Conservation (phyloP, 495 filamentous ascomycete species). For the Penicillium atrosanguineum region DNA sequence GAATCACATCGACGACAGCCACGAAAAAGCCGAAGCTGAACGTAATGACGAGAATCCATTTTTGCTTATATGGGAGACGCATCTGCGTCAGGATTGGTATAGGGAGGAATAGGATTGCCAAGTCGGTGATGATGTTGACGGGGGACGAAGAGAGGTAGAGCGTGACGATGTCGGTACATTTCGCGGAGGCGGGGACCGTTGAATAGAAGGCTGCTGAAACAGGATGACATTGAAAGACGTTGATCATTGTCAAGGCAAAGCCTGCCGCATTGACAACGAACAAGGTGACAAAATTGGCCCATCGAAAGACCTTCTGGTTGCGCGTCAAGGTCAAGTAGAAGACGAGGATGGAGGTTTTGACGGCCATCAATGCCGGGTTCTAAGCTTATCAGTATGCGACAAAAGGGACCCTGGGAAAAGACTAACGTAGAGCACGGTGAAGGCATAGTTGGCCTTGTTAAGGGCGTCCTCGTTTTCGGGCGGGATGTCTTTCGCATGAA, state of each 20-base stretch:
- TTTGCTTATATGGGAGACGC: conserved; percentile 78
- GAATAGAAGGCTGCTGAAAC: conserved; percentile 59
- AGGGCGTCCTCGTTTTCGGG: conserved; percentile 44
- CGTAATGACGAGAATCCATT: conserved; percentile 76
- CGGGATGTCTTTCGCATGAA: conserved; percentile 66
- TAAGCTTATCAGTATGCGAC: conserved; percentile 25
- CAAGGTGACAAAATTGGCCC: conserved; percentile 67
- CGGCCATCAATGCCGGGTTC: conserved; percentile 75
- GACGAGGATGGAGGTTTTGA: conserved; percentile 88
- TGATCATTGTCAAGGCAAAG: conserved; percentile 75
- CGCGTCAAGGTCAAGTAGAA: conserved; percentile 82
- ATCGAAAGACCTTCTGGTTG: conserved; percentile 68
- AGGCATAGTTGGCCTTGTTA: conserved; percentile 72
- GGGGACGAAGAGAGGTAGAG: conserved; percentile 82
- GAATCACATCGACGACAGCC: conserved; percentile 80
- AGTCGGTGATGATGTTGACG: conserved; percentile 81
- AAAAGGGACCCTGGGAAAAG: neutral
- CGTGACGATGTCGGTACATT: conserved; percentile 73
- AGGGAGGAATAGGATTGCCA: conserved; percentile 78
- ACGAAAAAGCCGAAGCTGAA: conserved; percentile 85
- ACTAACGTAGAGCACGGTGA: conserved; percentile 80
- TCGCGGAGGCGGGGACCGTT: conserved; percentile 37
- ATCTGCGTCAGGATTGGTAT: conserved; percentile 85
- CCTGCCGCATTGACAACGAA: conserved; percentile 75
- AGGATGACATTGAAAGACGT: conserved; percentile 86